Percentiles rank a stretch among this genome's conserved stretches.
These are phyloP conservation scores for Nicotiana knightiana DNA, from an alignment of 257 asterid genomes.

Conservation along the genomic window DNA sequence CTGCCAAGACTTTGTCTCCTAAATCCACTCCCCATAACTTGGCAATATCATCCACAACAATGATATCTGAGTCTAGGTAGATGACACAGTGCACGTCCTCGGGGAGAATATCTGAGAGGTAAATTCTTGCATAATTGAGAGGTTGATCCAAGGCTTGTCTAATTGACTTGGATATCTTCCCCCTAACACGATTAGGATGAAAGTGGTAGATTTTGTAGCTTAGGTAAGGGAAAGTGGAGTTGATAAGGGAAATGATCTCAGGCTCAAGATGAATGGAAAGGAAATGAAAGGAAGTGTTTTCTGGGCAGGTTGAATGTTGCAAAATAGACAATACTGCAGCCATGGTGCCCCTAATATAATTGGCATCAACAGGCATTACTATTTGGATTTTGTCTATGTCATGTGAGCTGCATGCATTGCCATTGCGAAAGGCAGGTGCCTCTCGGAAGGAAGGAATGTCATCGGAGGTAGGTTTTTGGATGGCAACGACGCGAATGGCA, in stretches of 20 bases:
- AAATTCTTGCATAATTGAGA: conserved; percentile 70
- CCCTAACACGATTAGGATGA: conserved; percentile 51
- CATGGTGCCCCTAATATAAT: conserved; percentile 75
- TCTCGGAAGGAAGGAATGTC: conserved; percentile 45
- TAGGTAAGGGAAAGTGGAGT: conserved; percentile 73
- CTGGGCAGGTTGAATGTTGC: conserved; percentile 81
- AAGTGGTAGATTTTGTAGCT: conserved; percentile 51
- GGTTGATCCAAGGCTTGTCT: conserved; percentile 82
- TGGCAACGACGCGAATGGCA: conserved; percentile 43
- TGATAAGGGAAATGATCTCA: conserved; percentile 42
- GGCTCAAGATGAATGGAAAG: conserved; percentile 49
- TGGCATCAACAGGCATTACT: conserved; percentile 73
- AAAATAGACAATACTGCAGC: conserved; percentile 71
- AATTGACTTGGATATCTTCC: conserved; percentile 66
- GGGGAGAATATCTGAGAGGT: conserved; percentile 61
- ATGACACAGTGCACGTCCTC: conserved; percentile 46
- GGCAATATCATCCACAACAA: conserved; percentile 69
- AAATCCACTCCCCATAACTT: conserved; percentile 67
- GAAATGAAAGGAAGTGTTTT: conserved; percentile 64
- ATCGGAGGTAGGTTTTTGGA: conserved; percentile 20
- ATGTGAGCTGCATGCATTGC: conserved; percentile 33
- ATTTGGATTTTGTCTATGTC: conserved; percentile 35
- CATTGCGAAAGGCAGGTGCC: conserved; percentile 80
- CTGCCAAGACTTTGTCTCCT: conserved; percentile 54
- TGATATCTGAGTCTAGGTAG: conserved; percentile 65